These are phyloP conservation scores for Yamadazyma paraphyllophila DNA, from an alignment of 805 yeast species.

Conservation along the genomic window DNA sequence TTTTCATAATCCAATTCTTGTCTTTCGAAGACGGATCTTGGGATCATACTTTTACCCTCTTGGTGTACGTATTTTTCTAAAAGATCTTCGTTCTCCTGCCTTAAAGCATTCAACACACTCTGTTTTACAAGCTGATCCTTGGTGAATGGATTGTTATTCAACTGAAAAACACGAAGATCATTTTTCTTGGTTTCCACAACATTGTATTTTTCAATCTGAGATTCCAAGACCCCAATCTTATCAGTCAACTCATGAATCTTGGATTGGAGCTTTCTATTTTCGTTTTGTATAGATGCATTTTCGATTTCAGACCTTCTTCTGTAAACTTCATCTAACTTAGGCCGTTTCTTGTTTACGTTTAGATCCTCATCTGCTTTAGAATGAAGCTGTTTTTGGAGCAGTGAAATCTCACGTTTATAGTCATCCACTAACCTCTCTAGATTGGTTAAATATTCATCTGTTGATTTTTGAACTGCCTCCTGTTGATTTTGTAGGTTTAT, in stretches of 20 bases:
- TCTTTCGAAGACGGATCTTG: constrained; percentile 62
- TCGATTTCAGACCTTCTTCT: constrained; percentile 15
- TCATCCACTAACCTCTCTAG: constrained; percentile 52
- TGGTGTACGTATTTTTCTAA: constrained; percentile 26
- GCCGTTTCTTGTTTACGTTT: constrained; percentile 24
- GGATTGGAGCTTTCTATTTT: constrained; percentile 38
- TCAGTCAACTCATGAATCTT: constrained; percentile 36
- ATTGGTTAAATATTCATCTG: constrained; percentile 36
- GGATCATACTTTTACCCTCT: constrained; percentile 39
- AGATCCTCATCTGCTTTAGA: constrained; percentile 3
- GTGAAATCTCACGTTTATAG: constrained; percentile 51
- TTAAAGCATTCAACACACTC: constrained; percentile 48
- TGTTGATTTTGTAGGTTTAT: constrained; percentile 19
- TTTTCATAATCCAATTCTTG: constrained; percentile 51
- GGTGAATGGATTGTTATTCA: constrained; percentile 63
- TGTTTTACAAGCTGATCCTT: constrained; percentile 61
- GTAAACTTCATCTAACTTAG: constrained; percentile 21
- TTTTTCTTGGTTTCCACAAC: constrained; percentile 19
- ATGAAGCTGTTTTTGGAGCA: constrained; percentile 36
- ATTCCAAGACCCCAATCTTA: constrained; percentile 32
- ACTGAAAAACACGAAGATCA: constrained; percentile 52
- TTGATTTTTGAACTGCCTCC: constrained; percentile 26
- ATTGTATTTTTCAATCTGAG: constrained; percentile 29
- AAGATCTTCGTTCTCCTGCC: constrained; percentile 54
- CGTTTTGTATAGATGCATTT: constrained; percentile 27